Percentiles rank a stretch among this genome's conserved stretches.
These are phyloP conservation scores for Talaromyces rugulosus DNA, from an alignment of 2,329 filamentous ascomycete genomes.

Conservation along the genomic window DNA sequence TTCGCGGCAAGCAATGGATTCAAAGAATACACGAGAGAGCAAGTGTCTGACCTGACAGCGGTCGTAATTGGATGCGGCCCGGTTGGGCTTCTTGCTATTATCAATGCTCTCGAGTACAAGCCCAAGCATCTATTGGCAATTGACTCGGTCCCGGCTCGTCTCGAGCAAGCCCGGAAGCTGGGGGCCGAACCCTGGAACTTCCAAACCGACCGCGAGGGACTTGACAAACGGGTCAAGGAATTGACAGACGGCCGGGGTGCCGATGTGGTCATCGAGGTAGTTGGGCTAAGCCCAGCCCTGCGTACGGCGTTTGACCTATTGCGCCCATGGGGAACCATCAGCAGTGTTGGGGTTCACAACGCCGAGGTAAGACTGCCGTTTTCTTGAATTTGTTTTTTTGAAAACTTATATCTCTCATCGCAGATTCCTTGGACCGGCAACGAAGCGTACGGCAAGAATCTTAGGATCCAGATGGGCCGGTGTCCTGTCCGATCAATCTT, in stretches of 20 bases:
- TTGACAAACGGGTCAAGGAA: slow-evolving; percentile 67
- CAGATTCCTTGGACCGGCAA: slow-evolving; percentile 64
- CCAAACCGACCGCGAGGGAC: slow-evolving; percentile 58
- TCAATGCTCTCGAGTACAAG: slow-evolving; percentile 70
- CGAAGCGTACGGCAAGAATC: slow-evolving; percentile 64
- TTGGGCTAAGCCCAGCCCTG: slow-evolving; percentile 65
- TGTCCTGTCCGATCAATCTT: slow-evolving; percentile 72
- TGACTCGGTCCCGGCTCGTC: slow-evolving; percentile 69
- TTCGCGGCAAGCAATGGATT: slow-evolving; percentile 80
- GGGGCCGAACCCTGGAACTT: slow-evolving; percentile 85
- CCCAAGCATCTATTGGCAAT: slow-evolving; percentile 75
- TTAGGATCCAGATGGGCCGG: slow-evolving; percentile 70
- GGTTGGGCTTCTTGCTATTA: slow-evolving; percentile 77
- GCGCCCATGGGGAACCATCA: slow-evolving; percentile 68
- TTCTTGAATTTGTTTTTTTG: neutral
- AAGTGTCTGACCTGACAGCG: slow-evolving; percentile 63
- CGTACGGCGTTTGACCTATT: slow-evolving; percentile 67
- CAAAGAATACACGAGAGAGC: slow-evolving; percentile 54
- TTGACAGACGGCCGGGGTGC: slow-evolving; percentile 76
- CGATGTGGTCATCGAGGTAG: slow-evolving; percentile 78
- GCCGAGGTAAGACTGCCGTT: slow-evolving; percentile 51
- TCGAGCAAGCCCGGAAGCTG: slow-evolving; percentile 67
- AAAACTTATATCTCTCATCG: neutral
- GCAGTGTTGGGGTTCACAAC: slow-evolving; percentile 73
- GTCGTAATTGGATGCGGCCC: slow-evolving; percentile 82